Conservation (phyloP, 2,329 filamentous ascomycete species). For the Diaporthe ilicicola region DNA sequence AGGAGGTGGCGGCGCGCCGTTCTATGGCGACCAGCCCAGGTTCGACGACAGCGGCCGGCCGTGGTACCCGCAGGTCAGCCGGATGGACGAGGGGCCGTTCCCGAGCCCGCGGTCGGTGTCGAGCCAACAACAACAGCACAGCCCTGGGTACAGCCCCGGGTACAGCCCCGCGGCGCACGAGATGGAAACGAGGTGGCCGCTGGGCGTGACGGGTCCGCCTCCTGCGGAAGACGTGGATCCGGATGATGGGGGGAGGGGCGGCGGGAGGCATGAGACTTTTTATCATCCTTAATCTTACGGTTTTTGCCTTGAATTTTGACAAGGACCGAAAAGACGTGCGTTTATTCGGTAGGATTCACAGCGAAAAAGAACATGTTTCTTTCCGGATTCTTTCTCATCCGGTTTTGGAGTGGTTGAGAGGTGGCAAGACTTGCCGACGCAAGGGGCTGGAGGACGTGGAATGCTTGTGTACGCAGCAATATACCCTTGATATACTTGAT, state of each 20-base stretch:
- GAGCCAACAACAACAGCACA: neutral
- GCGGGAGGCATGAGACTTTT: slow-evolving; percentile 36
- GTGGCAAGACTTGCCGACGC: neutral
- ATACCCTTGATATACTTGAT: neutral
- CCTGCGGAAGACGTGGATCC: neutral
- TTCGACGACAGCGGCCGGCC: slow-evolving; percentile 25
- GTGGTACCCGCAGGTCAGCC: slow-evolving; percentile 28
- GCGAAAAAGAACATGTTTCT: neutral
- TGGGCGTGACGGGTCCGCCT: neutral
- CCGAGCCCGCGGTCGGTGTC: slow-evolving; percentile 17
- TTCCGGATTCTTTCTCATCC: neutral
- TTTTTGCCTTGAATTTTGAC: neutral
- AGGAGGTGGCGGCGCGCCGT: neutral
- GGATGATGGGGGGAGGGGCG: slow-evolving; percentile 2
- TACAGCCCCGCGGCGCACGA: neutral
- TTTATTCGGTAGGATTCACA: neutral
- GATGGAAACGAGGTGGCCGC: slow-evolving; percentile 22
- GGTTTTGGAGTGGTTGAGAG: neutral
- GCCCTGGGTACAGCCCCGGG: neutral
- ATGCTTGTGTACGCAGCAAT: neutral
- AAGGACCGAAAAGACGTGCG: neutral
- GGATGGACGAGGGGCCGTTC: slow-evolving; percentile 19
- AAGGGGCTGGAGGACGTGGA: neutral
- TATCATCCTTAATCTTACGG: slow-evolving; percentile 35
- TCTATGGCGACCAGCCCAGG: slow-evolving; percentile 24